These are phyloP conservation scores for Spergularia bocconei DNA, from an alignment of 148 eudicot species.

Conservation along the genomic window DNA sequence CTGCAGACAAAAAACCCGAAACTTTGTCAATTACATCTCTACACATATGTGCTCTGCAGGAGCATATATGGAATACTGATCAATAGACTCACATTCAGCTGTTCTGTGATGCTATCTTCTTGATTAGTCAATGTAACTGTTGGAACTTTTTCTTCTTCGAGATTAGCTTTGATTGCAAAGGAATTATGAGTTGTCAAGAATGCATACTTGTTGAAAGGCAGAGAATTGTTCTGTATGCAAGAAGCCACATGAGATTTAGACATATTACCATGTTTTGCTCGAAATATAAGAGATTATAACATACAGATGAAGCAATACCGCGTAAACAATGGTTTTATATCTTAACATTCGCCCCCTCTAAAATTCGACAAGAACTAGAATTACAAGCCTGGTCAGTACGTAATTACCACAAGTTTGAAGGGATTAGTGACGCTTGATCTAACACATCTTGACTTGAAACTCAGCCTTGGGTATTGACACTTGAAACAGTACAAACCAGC, in stretches of 20 bases:
- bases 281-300: not conserved
- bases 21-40: not conserved
- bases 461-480: slow-evolving; percentile 34
- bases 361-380: not conserved
- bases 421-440: slow-evolving; percentile 50
- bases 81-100: slow-evolving; percentile 49
- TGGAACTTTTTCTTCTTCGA: slow-evolving; percentile 38
- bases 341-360: not conserved
- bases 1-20: slow-evolving; percentile 19
- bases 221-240: slow-evolving; percentile 50
- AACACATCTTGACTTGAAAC: slow-evolving; percentile 47
- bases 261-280: no score
- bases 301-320: not conserved
- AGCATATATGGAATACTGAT: not conserved
- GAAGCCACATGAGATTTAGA: not conserved
- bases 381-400: no score
- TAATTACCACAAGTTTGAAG: slow-evolving; percentile 49
- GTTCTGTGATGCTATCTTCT: slow-evolving; percentile 71
- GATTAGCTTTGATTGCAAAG: slow-evolving; percentile 54
- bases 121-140: slow-evolving; percentile 60
- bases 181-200: slow-evolving; percentile 83
- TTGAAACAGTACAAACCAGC: slow-evolving; percentile 54
- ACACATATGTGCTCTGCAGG: not conserved
- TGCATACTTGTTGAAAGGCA: slow-evolving; percentile 87
- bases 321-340: no score